phyloP scores from a whole-genome alignment of 768 basidiomycete species.

The Cystofilobasidium capitatum region DNA sequence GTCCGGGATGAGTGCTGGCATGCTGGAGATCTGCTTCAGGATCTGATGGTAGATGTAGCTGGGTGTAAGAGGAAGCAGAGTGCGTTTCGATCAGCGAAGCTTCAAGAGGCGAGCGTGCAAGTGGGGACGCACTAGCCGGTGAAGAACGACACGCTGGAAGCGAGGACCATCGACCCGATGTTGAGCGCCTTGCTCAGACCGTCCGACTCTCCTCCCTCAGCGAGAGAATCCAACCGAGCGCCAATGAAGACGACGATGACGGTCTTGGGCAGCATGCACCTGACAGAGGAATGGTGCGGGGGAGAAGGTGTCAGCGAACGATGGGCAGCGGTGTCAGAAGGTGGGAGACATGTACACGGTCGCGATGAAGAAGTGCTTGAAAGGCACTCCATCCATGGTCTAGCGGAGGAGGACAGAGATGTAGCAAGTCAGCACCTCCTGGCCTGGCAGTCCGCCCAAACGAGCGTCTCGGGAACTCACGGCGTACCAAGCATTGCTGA shows the following conservation, averaged over 20 bases:
- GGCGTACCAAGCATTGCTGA: constrained; percentile 4
- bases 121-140: constrained; percentile 20
- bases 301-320: not conserved
- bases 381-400: constrained; percentile 20
- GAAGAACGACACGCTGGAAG: not conserved
- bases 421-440: not conserved
- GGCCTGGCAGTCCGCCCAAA: not conserved
- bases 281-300: not conserved
- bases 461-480: not conserved
- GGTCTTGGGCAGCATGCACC: constrained; percentile 22
- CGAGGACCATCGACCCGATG: constrained; percentile 23
- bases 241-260: constrained; percentile 23
- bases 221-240: constrained; percentile 18
- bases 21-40: constrained; percentile 7
- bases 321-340: not conserved
- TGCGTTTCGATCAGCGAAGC: not conserved
- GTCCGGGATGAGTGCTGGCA: constrained; percentile 11
- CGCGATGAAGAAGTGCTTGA: constrained; percentile 22
- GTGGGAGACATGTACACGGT: constrained; percentile 2
- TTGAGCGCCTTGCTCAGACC: constrained; percentile 12
- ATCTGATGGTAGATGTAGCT: constrained; percentile 23
- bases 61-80: not conserved
- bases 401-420: not conserved
- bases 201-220: constrained; percentile 16
- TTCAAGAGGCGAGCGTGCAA: not conserved